Evolutionary conservation across 2,329 filamentous ascomycete species (phyloP).

Genomic region (Paraphoma chrysanthemicola): DNA sequence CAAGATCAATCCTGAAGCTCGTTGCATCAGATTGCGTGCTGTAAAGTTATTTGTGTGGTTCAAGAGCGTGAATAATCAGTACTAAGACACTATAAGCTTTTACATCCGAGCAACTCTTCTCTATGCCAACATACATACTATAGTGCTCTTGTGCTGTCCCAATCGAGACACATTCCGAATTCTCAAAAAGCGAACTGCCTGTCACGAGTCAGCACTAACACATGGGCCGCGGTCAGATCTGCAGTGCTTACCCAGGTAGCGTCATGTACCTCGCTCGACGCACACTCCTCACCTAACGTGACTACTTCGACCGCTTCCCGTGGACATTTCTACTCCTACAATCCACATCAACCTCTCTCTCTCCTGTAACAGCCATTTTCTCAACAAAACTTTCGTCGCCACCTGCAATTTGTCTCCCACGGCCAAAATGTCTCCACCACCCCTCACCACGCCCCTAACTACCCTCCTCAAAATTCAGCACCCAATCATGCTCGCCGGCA

Average conservation of each 20-base stretch:
- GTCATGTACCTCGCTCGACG: not conserved
- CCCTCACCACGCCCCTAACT: constrained; percentile 29
- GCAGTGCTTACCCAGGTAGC: not conserved
- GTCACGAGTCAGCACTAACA: constrained; percentile 8
- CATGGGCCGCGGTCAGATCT: constrained; percentile 5
- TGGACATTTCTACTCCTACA: not conserved
- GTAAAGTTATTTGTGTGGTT: too few relatives aligned
- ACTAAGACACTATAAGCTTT: too few relatives aligned
- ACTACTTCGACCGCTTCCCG: not conserved
- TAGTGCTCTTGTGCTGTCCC: too few relatives aligned
- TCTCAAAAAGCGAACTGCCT: not conserved
- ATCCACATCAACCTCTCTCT: constrained; percentile 2
- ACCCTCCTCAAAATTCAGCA: constrained; percentile 26
- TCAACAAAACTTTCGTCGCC: too few relatives aligned
- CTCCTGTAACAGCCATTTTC: not conserved
- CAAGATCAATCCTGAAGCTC: too few relatives aligned
- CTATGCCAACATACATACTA: too few relatives aligned
- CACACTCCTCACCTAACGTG: not conserved
- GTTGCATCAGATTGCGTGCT: too few relatives aligned
- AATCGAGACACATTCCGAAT: too few relatives aligned
- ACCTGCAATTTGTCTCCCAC: not conserved
- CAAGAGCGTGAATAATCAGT: too few relatives aligned
- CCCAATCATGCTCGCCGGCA: constrained; percentile 38
- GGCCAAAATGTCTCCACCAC: constrained; percentile 10
- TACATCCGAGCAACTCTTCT: too few relatives aligned